Percentiles rank a stretch among this genome's conserved stretches.
Evolutionary conservation across 805 yeast species (phyloP).

Genomic region (Geotrichum ghanense): DNA sequence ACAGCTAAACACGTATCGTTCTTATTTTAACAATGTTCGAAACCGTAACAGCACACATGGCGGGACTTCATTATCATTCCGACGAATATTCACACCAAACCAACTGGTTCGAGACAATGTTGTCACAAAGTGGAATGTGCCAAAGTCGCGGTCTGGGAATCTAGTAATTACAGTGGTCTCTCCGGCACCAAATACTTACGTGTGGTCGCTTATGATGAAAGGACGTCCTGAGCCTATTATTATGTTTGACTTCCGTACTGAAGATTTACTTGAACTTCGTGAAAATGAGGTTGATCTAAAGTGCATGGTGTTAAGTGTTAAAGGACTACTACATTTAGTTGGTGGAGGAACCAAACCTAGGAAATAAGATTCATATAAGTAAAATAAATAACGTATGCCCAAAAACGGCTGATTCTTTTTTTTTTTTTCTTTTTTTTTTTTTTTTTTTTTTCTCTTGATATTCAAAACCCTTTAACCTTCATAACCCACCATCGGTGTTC

Average conservation of each 20-base stretch:
- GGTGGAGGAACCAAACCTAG: constrained; percentile 18
- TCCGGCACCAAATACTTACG: constrained; percentile 23
- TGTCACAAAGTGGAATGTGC: constrained; percentile 19
- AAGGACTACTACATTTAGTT: constrained; percentile 16
- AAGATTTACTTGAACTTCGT: constrained; percentile 24
- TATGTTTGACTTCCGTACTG: constrained; percentile 23
- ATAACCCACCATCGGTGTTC: constrained; percentile 4
- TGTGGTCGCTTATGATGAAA: constrained; percentile 21
- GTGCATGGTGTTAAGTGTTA: constrained; percentile 20
- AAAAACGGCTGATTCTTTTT: no score
- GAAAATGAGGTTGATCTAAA: constrained; percentile 20
- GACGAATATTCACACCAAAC: constrained; percentile 12
- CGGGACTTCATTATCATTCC: constrained; percentile 9
- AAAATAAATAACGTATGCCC: not conserved
- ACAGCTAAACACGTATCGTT: constrained; percentile 27
- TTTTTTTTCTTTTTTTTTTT: no score
- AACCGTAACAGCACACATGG: constrained; percentile 5
- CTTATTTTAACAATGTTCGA: constrained; percentile 27
- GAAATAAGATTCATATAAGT: constrained; percentile 1
- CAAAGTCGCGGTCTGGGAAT: constrained; percentile 16
- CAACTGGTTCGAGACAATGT: constrained; percentile 21
- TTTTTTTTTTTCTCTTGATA: not conserved
- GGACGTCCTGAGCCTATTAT: constrained; percentile 23
- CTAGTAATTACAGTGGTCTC: constrained; percentile 20
- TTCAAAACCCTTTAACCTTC: constrained; percentile 1